Evolutionary conservation across 495 filamentous ascomycete species (phyloP).

Genomic region (Penicillium subrubescens): DNA sequence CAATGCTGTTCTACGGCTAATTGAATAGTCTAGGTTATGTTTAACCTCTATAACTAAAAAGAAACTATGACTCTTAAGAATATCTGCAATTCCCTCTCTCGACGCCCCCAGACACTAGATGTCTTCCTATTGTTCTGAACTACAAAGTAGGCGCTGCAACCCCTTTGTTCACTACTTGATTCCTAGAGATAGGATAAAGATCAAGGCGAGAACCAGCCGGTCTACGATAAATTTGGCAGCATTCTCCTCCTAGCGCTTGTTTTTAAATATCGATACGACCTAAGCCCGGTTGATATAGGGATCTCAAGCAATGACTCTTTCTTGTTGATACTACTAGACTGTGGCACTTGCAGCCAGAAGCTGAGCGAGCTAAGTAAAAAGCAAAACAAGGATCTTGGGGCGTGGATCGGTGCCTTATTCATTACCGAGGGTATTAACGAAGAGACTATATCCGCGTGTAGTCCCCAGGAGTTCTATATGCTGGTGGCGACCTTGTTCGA

Average conservation of each 20-base stretch:
- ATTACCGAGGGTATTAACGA: slow-evolving; percentile 81
- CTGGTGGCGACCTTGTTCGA: slow-evolving; percentile 86
- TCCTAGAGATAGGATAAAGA: slow-evolving; percentile 93
- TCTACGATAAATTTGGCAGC: slow-evolving; percentile 95
- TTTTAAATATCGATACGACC: slow-evolving; percentile 79
- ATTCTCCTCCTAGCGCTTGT: slow-evolving; percentile 81
- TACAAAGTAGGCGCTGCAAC: slow-evolving; percentile 72
- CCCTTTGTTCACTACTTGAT: slow-evolving; percentile 85
- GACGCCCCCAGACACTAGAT: slow-evolving; percentile 78
- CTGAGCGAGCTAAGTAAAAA: slow-evolving; percentile 69
- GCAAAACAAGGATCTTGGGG: slow-evolving; percentile 75
- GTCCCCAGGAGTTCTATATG: slow-evolving; percentile 89
- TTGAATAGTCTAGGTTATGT: slow-evolving; percentile 64
- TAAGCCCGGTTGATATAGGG: slow-evolving; percentile 71
- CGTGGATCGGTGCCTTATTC: slow-evolving; percentile 88
- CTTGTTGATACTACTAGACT: slow-evolving; percentile 69
- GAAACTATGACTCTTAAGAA: slow-evolving; percentile 90
- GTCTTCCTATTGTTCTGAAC: slow-evolving; percentile 84
- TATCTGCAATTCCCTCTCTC: slow-evolving; percentile 77
- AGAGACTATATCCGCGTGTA: slow-evolving; percentile 87
- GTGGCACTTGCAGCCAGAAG: slow-evolving; percentile 61
- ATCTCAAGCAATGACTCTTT: slow-evolving; percentile 67
- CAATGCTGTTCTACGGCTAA: background rate
- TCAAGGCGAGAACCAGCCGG: slow-evolving; percentile 89
- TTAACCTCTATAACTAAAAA: slow-evolving; percentile 73